Evolutionary conservation across 176 grass and related monocot genomes (phyloP).

Genomic region (Raddia distichophylla): DNA sequence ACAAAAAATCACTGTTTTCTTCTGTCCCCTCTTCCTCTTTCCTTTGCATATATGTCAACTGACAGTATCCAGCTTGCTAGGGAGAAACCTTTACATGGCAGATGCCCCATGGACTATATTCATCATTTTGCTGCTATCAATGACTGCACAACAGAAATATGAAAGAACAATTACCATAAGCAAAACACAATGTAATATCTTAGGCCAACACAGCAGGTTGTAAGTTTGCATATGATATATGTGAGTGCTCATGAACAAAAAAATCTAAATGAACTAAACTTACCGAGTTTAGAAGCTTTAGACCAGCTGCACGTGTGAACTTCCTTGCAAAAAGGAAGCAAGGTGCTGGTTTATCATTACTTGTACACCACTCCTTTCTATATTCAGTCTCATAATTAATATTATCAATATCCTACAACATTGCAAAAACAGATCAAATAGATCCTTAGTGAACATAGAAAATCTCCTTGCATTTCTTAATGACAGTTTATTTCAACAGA

Average conservation of each 20-base stretch:
- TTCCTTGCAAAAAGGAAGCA: slow-evolving; percentile 99
- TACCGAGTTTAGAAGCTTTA: slow-evolving; percentile 83
- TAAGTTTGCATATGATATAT: background rate
- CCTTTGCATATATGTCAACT: slow-evolving; percentile 38
- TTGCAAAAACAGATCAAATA: slow-evolving; percentile 27
- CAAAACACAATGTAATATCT: background rate
- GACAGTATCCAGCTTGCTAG: slow-evolving; percentile 31
- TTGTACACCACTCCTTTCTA: slow-evolving; percentile 92
- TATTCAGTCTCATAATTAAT: slow-evolving; percentile 94
- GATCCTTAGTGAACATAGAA: slow-evolving; percentile 30
- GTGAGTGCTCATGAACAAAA: background rate
- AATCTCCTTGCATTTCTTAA: slow-evolving; percentile 14
- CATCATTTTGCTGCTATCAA: slow-evolving; percentile 53
- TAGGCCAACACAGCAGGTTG: slow-evolving; percentile 3
- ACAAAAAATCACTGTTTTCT: slow-evolving; percentile 25
- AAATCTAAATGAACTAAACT: slow-evolving; percentile 27
- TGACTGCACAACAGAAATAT: slow-evolving; percentile 40
- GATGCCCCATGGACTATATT: slow-evolving; percentile 35
- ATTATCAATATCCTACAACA: slow-evolving; percentile 87
- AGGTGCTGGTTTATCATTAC: slow-evolving; percentile 67
- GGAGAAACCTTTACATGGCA: slow-evolving; percentile 34
- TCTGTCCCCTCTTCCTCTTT: slow-evolving; percentile 3
- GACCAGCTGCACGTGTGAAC: slow-evolving; percentile 78
- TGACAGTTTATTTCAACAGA: slow-evolving; percentile 3
- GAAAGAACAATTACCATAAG: slow-evolving; percentile 12